Evolutionary conservation across 331 rosid genomes (phyloP).

Genomic region (Malus hybrid): DNA sequence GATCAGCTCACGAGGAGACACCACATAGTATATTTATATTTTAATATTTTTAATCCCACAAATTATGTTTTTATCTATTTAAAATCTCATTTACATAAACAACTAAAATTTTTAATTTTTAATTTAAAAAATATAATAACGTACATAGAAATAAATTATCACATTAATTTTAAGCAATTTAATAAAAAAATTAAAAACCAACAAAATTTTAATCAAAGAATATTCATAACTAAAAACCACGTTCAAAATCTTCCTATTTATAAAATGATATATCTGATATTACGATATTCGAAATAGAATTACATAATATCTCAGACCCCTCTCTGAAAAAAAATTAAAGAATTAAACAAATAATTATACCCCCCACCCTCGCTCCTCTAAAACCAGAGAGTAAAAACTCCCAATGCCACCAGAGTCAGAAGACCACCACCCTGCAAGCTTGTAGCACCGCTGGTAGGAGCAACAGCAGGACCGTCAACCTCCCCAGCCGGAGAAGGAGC

Average conservation of each 20-base stretch:
- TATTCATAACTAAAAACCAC: too few relatives aligned
- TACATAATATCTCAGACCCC: not conserved
- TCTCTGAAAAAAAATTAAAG: not conserved
- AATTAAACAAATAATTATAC: not conserved
- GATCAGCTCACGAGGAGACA: too few relatives aligned
- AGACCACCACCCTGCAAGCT: conserved; percentile 26
- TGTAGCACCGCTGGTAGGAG: conserved; percentile 64
- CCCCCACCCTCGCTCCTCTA: not conserved
- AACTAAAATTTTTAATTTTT: too few relatives aligned
- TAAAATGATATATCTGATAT: not conserved
- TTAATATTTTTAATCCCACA: too few relatives aligned
- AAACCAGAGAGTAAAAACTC: conserved; percentile 31
- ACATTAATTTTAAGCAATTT: too few relatives aligned
- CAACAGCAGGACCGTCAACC: conserved; percentile 57
- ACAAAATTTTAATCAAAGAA: too few relatives aligned
- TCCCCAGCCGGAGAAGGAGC: conserved; percentile 57
- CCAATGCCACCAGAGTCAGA: conserved; percentile 27
- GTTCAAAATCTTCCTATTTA: not conserved
- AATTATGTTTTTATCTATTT: too few relatives aligned
- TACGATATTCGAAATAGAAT: not conserved
- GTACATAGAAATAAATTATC: too few relatives aligned
- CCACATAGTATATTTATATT: too few relatives aligned
- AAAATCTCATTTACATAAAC: too few relatives aligned
- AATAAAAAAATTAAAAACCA: too few relatives aligned
- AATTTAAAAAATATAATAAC: too few relatives aligned